Percentiles rank a stretch among this genome's conserved stretches.
Conservation (phyloP, 371 early-diverging fungal species). For the Rhizopus sp. region DNA sequence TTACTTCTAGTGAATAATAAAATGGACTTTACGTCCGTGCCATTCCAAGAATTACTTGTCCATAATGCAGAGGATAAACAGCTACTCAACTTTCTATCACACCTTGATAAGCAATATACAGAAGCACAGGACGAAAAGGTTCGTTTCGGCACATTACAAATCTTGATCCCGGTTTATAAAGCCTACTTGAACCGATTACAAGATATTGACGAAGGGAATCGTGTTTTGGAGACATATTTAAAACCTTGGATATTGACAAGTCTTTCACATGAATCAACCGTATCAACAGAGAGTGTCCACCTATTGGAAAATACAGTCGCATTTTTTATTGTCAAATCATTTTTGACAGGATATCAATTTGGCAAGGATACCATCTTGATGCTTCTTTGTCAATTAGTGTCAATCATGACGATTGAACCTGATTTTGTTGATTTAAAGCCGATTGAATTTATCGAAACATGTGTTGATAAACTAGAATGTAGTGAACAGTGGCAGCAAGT, state of each 20-base stretch:
- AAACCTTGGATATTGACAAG: constrained; percentile 32
- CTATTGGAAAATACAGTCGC: constrained; percentile 33
- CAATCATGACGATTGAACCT: constrained; percentile 39
- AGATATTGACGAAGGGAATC: constrained; percentile 20
- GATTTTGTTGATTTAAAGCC: constrained; percentile 53
- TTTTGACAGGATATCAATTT: constrained; percentile 18
- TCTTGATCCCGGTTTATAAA: constrained; percentile 41
- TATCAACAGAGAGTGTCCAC: constrained; percentile 41
- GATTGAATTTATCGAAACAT: constrained; percentile 26
- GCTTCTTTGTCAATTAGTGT: constrained; percentile 32
- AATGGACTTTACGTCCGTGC: constrained; percentile 48
- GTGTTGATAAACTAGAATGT: constrained; percentile 10
- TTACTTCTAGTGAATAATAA: not conserved
- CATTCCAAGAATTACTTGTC: constrained; percentile 38
- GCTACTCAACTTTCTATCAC: constrained; percentile 28
- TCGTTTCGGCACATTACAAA: constrained; percentile 46
- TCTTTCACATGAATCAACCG: constrained; percentile 41
- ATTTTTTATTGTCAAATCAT: constrained; percentile 29
- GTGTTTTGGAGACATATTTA: constrained; percentile 23
- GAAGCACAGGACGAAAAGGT: constrained; percentile 37
- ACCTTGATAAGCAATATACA: constrained; percentile 36
- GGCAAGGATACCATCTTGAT: constrained; percentile 20
- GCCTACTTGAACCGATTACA: constrained; percentile 33
- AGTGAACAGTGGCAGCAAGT: constrained; percentile 18
- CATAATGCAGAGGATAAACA: constrained; percentile 39